Conservation (phyloP, 345 rosid genomes). For the Ceriops decandra region DNA sequence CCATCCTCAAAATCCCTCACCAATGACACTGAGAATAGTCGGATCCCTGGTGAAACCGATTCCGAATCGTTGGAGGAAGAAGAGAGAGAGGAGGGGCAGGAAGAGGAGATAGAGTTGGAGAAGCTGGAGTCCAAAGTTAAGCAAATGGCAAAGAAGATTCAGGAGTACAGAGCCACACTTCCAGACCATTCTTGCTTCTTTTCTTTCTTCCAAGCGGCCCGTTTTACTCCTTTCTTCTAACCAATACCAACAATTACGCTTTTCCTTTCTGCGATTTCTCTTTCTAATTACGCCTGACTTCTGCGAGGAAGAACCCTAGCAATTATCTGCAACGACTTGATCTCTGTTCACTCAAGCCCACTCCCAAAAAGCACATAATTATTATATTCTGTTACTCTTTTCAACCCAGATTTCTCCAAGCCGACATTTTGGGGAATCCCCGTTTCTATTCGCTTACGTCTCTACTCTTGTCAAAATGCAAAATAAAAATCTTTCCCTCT, state of each 20-base stretch:
- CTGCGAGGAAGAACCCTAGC: too few species aligned
- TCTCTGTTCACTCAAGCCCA: too few species aligned
- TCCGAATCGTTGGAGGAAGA: constrained; percentile 4
- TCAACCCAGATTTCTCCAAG: too few species aligned
- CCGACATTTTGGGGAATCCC: too few species aligned
- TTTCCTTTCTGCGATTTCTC: too few species aligned
- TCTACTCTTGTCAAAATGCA: too few species aligned
- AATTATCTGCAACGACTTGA: too few species aligned
- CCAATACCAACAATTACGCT: too few species aligned
- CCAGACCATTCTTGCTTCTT: constrained; percentile 48
- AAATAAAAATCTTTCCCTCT: neutral
- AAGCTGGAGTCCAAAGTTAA: constrained; percentile 52
- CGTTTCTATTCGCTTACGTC: too few species aligned
- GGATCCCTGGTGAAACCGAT: constrained; percentile 7
- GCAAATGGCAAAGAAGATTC: constrained; percentile 59
- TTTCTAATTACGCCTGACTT: too few species aligned
- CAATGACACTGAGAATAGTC: neutral
- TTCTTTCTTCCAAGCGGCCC: constrained; percentile 46
- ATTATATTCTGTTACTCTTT: too few species aligned
- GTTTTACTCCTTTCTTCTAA: constrained; percentile 11
- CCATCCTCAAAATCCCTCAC: neutral
- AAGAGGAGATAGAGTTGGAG: constrained; percentile 43
- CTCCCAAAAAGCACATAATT: too few species aligned
- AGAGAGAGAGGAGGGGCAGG: constrained; percentile 24
- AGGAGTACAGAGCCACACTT: constrained; percentile 54